A percentile compares a stretch with the other conserved stretches of the same genome.
These are phyloP conservation scores for Tulasnella sp. DNA, from an alignment of 768 basidiomycete genomes.

Conservation along the genomic window DNA sequence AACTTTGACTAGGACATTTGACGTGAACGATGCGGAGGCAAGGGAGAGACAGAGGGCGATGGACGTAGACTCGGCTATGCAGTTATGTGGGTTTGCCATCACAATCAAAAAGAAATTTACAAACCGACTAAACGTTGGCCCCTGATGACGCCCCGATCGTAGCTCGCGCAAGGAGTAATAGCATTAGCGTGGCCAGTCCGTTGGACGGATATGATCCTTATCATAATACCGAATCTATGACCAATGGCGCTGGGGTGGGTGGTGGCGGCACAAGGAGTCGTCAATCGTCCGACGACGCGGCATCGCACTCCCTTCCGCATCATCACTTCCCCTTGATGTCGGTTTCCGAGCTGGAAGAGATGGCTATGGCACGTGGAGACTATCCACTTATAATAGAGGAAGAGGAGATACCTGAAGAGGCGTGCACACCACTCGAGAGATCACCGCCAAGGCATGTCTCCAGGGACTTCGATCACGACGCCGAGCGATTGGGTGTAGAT, in stretches of 20 bases:
- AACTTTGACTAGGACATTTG: conserved; percentile 1
- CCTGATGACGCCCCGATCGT: neutral
- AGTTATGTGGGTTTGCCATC: conserved; percentile 31
- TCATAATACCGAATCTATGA: too few species aligned
- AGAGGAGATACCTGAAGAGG: neutral
- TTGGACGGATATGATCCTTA: neutral
- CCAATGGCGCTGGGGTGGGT: too few species aligned
- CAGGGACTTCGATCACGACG: neutral
- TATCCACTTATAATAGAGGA: neutral
- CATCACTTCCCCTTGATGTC: conserved; percentile 36
- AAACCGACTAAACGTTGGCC: neutral
- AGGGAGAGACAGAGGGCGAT: conserved; percentile 83
- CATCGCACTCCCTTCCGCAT: conserved; percentile 26
- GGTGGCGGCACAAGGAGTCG: conserved; percentile 11
- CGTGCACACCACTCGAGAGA: neutral
- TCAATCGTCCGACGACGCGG: conserved; percentile 19
- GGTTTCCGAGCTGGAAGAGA: conserved; percentile 35
- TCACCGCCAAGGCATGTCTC: neutral
- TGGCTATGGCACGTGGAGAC: conserved; percentile 18
- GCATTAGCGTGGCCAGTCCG: neutral
- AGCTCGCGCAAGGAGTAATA: conserved; percentile 8
- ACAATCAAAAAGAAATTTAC: neutral
- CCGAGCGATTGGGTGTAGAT: neutral
- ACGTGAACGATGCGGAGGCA: conserved; percentile 35
- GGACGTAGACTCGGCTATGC: conserved; percentile 78